Evolutionary conservation across 2,329 filamentous ascomycete genomes (phyloP), one percentile per base, ranked within the genome.

Genomic region (Davidsoniella neocaledoniae): DNA sequence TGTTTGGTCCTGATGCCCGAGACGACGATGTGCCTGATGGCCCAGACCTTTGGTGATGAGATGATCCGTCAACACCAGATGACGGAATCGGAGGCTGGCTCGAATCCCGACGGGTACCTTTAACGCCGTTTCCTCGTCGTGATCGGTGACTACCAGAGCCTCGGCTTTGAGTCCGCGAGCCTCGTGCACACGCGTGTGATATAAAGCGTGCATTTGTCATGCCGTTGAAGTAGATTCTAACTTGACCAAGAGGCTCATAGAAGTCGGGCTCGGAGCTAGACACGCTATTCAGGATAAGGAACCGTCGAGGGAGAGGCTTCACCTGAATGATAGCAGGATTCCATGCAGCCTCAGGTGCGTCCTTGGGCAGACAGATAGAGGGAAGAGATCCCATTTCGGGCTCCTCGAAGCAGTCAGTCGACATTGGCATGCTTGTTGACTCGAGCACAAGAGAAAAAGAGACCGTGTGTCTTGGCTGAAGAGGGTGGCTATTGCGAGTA

Each of bases 361-460:
- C 72, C 43, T 71, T 68, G 6, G 83, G 83, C n/a, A 87, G 65
- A 49, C 73, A 74, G 21, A 87, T 77, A 19, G 74, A 71, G 0
- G 83, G 83, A n/a, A 86, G 64, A 6, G 83, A 87, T 3, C 83
- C 83, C 68, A 83, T 83, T 61, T 87, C 82, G 58, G 84, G 81
- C 58, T 86, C 81, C 59, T 86, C 83, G 55, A 88, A 88, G 55
- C 84, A 85, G 54, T 84, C 80, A 55, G 86, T 83, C 5, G 83
- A 81, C 65, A 86, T 81, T 44, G 77, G 77, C 58, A 81, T 83
- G 3, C 46, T 52, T 7, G 49, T 55, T 5, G 50, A 29, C n/a
- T 48, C 41, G 4, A 45, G 21, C 3, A 37, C 43, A 14, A 29
- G 40, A 8, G 46, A 33, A 12, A 45, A n/a, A 1, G 33, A 17